Evolutionary conservation across 192 early-diverging fungal genomes (phyloP).

Genomic region (Obelidium mucronatum): DNA sequence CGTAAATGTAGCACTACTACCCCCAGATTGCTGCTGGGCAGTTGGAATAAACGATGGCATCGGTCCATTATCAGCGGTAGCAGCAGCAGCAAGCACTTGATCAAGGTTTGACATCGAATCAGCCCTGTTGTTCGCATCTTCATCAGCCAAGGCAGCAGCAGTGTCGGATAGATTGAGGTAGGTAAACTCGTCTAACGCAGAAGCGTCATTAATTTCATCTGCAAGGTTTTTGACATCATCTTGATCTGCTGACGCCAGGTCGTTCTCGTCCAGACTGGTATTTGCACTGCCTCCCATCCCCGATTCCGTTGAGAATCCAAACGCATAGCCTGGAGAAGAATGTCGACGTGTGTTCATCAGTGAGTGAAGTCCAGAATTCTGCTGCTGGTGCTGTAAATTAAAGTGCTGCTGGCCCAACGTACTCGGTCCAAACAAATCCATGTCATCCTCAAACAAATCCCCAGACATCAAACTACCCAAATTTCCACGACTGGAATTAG

Average conservation of each 20-base stretch:
- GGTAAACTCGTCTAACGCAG: not conserved
- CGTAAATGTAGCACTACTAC: not conserved
- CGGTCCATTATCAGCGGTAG: not conserved
- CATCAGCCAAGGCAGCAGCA: not conserved
- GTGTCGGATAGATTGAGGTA: not conserved
- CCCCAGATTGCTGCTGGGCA: not conserved
- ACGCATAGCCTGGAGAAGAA: constrained; percentile 32
- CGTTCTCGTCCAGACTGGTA: not conserved
- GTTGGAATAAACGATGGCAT: not conserved
- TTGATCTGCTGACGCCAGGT: not conserved
- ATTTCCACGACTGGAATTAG: not conserved
- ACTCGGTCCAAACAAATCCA: not conserved
- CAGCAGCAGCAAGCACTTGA: not conserved
- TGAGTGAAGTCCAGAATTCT: not conserved
- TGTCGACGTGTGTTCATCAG: constrained; percentile 14
- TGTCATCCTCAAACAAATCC: not conserved
- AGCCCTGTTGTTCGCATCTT: not conserved
- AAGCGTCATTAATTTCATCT: constrained; percentile 2
- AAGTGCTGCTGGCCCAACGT: too few relatives aligned
- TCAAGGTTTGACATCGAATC: not conserved
- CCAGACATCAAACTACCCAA: not conserved
- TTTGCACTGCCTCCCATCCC: not conserved
- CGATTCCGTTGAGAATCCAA: not conserved
- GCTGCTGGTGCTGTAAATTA: too few relatives aligned
- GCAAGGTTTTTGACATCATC: constrained; percentile 11